phyloP scores from a whole-genome alignment of 2,329 filamentous ascomycete genomes.

The Beauveria australis region DNA sequence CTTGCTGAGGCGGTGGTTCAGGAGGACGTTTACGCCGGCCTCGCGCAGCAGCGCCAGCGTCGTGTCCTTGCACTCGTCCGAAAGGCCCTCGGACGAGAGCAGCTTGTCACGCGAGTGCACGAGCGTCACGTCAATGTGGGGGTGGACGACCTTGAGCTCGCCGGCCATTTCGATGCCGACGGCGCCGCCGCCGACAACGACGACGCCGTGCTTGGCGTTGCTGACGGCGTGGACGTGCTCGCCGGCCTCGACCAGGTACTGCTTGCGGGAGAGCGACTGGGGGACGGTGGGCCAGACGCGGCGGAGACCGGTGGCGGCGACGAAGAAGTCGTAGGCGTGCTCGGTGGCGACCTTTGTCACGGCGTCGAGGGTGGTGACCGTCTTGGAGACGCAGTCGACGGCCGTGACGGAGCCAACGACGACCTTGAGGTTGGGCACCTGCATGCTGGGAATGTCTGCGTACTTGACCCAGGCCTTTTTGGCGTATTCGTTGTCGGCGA shows the following conservation, averaged over 20 bases:
- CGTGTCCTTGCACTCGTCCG: slow-evolving; percentile 58
- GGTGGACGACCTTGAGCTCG: slow-evolving; percentile 62
- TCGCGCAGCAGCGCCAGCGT: slow-evolving; percentile 51
- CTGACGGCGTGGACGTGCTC: slow-evolving; percentile 49
- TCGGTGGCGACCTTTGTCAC: slow-evolving; percentile 34
- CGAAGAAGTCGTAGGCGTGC: slow-evolving; percentile 63
- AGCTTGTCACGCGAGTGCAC: slow-evolving; percentile 65
- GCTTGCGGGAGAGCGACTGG: slow-evolving; percentile 50
- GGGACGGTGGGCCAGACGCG: slow-evolving; percentile 67
- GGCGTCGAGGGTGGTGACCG: slow-evolving; percentile 45
- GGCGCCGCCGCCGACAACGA: slow-evolving; percentile 69
- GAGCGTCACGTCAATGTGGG: slow-evolving; percentile 58
- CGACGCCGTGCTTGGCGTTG: slow-evolving; percentile 48
- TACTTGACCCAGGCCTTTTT: slow-evolving; percentile 64
- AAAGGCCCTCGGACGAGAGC: slow-evolving; percentile 64
- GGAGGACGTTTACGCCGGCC: slow-evolving; percentile 55
- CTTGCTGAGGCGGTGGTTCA: slow-evolving; percentile 49
- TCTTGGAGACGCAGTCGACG: slow-evolving; percentile 52
- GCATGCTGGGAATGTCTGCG: slow-evolving; percentile 57
- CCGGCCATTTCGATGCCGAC: slow-evolving; percentile 78
- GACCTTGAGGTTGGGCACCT: slow-evolving; percentile 51
- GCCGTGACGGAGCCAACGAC: slow-evolving; percentile 56
- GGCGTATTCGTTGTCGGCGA: slow-evolving; percentile 55
- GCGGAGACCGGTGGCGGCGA: slow-evolving; percentile 62
- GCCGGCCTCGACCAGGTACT: slow-evolving; percentile 54